Evolutionary conservation across 306 rosid genomes (phyloP).

Genomic region (Prunus padus): DNA sequence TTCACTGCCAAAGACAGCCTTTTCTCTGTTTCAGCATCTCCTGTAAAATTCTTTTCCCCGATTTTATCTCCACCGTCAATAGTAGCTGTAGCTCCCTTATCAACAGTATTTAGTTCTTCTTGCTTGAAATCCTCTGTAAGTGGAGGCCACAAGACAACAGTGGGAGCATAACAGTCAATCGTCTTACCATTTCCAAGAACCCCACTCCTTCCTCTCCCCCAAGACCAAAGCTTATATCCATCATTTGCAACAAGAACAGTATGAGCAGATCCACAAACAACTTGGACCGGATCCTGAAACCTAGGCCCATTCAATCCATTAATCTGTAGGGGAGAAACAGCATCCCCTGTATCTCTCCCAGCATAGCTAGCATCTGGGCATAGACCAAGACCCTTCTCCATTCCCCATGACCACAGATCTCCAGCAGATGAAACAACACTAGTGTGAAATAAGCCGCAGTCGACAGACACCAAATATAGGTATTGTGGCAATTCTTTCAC

Average conservation of each 20-base stretch:
- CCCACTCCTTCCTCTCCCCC: slow-evolving; percentile 93
- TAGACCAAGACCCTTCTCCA: slow-evolving; percentile 94
- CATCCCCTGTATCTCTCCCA: slow-evolving; percentile 66
- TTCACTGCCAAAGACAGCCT: slow-evolving; percentile 47
- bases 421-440: slow-evolving; percentile 80
- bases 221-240: slow-evolving; percentile 79
- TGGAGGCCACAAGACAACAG: slow-evolving; percentile 66
- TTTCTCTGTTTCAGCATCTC: slow-evolving; percentile 42
- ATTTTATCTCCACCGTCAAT: slow-evolving; percentile 29
- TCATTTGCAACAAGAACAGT: slow-evolving; percentile 62
- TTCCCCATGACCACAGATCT: slow-evolving; percentile 96
- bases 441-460: slow-evolving; percentile 88
- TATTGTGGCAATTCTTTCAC: slow-evolving; percentile 63
- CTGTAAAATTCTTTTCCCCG: slow-evolving; percentile 32
- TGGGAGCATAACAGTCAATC: slow-evolving; percentile 54
- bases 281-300: slow-evolving; percentile 62
- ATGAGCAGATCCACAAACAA: slow-evolving; percentile 93
- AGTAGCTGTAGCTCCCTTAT: slow-evolving; percentile 9
- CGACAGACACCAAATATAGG: slow-evolving; percentile 47
- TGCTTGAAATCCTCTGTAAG: slow-evolving; percentile 44
- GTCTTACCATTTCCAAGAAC: slow-evolving; percentile 79
- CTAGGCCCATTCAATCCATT: slow-evolving; percentile 31
- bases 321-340: slow-evolving; percentile 55
- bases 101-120: slow-evolving; percentile 38
- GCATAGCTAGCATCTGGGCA: slow-evolving; percentile 75